phyloP scores from a whole-genome alignment of 106 monocot genomes.

The Dioscorea dumetorum region DNA sequence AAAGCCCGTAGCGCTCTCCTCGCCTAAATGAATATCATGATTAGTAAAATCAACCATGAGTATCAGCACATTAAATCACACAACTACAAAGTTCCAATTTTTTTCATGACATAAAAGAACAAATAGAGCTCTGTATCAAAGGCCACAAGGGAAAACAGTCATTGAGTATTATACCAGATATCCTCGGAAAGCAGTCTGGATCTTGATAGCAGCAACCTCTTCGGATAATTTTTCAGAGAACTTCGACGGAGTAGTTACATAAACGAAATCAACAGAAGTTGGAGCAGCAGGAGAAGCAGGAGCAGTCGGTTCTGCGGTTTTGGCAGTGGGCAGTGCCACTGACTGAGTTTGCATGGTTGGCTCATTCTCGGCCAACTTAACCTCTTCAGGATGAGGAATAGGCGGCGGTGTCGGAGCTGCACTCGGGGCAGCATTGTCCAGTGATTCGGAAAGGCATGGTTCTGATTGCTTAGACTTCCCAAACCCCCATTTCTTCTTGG shows the following conservation, averaged over 20 bases:
- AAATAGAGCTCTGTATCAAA: background rate
- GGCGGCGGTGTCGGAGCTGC: background rate
- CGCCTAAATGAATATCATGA: constrained; percentile 36
- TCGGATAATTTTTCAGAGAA: constrained; percentile 36
- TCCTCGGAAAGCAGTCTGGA: constrained; percentile 72
- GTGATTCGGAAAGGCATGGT: constrained; percentile 11
- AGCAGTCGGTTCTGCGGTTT: constrained; percentile 20
- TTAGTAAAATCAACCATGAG: background rate
- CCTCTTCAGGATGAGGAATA: constrained; percentile 17
- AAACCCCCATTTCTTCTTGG: constrained; percentile 22
- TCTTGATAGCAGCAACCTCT: constrained; percentile 53
- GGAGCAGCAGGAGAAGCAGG: constrained; percentile 16
- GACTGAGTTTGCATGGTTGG: constrained; percentile 20
- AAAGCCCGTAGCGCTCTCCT: constrained; percentile 70
- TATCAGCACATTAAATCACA: no score
- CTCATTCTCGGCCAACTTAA: constrained; percentile 25
- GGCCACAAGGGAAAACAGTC: no score
- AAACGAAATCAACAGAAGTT: constrained; percentile 25
- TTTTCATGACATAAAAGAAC: no score
- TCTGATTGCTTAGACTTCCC: constrained; percentile 22
- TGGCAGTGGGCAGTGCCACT: constrained; percentile 15
- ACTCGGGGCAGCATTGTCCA: background rate
- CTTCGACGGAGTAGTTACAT: constrained; percentile 6
- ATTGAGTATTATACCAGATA: constrained; percentile 39
- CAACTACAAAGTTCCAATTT: no score